Base-by-base conservation (phyloP, 1,139 yeast species). In the Scheffersomyces insectosa region DNA sequence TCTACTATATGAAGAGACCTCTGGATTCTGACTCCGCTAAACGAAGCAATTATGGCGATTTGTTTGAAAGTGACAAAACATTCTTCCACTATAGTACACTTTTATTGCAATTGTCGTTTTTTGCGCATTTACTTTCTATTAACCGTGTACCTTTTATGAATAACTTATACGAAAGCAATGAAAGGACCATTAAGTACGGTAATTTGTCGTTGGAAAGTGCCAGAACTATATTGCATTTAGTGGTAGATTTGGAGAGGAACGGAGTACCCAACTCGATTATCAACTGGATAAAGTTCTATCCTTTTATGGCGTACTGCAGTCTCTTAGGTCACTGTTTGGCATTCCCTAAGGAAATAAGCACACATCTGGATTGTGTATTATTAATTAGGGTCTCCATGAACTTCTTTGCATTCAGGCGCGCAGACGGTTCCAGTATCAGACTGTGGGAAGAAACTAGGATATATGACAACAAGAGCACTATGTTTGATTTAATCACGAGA, bases 201-300 rank as follows among this genome's bases (percentile, higher is more conserved):
- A 41, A 45, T 28, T 23, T 46, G 9, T 45, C 56, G 4, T 40
- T 50, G 30, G 45, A 50, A 15, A 33, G 44, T 27, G 45, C 55
- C 1, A 42, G 55, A 34, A 44, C 46, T 4, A 28, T 50, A 1
- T 34, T 53, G 23, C 38, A 41, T 9, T 31, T 50, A 23, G 44
- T 42, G 3, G 33, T 42, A 7, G 46, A 41, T 11, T 38, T 44
- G 32, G 44, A 47, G 25, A 43, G 32, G 12, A 41, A 46, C 5
- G 47, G 44, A 1, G 41, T 57, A 1, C 60, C 66, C 1, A 50
- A 55, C 20, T 52, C 70, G 1, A 62, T 62, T 37, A 45, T 55
- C 30, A 63, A 62, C 39, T 68, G 73, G 73, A 48, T 65, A 15
- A 48, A 61, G 30, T 62, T 57, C 40, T 67, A 57, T 42, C 71